Evolutionary conservation across 768 basidiomycete species (phyloP).

Genomic region (Cytidiella melzeri): DNA sequence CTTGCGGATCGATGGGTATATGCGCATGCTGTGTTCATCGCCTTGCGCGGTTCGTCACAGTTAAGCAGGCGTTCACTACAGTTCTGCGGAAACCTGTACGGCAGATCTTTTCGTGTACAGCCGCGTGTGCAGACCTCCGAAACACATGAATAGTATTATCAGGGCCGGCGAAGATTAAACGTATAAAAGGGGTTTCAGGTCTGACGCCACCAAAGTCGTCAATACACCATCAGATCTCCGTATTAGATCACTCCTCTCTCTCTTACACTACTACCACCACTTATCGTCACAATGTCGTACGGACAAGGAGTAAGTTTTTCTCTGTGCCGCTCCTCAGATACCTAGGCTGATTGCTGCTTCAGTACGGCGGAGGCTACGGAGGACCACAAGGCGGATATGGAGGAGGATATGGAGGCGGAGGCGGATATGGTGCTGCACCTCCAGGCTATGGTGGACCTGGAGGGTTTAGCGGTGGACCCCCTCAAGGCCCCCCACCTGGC

Average conservation of each 20-base stretch:
- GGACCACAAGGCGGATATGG: constrained; percentile 9
- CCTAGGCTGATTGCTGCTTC: neutral
- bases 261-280: neutral
- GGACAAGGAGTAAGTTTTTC: constrained; percentile 16
- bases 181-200: neutral
- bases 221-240: neutral
- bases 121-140: too few relatives aligned
- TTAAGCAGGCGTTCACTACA: too few relatives aligned
- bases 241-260: neutral
- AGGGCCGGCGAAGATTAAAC: too few relatives aligned
- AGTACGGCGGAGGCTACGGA: constrained; percentile 9
- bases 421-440: constrained; percentile 25
- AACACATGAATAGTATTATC: too few relatives aligned
- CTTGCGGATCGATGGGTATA: neutral
- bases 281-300: constrained; percentile 32
- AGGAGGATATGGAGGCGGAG: constrained; percentile 26
- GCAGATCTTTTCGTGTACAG: too few relatives aligned
- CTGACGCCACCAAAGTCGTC: neutral
- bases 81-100: too few relatives aligned
- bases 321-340: constrained; percentile 7
- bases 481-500: constrained; percentile 49
- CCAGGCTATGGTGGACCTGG: constrained; percentile 24
- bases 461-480: constrained; percentile 24
- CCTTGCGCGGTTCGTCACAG: too few relatives aligned
- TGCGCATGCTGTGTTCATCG: neutral